Conservation (phyloP, 179 eudicot species). For the Spinacia oleracea region DNA sequence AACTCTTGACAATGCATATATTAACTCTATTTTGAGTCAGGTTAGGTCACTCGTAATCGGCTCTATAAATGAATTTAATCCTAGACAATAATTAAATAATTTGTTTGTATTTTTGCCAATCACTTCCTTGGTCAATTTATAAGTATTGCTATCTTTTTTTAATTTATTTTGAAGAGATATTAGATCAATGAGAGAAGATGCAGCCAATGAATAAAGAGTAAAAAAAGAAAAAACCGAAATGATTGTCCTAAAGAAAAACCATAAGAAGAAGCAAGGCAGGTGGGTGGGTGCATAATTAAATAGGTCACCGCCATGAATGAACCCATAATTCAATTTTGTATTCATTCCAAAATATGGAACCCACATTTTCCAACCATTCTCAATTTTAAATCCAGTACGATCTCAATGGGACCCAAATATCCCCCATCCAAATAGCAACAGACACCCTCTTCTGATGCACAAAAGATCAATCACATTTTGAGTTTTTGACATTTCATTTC, state of each 20-base stretch:
- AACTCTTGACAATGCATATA: no score
- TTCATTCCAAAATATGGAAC: conserved; percentile 25
- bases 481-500: no score
- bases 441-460: conserved; percentile 16
- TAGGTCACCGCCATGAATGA: conserved; percentile 26
- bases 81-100: neutral
- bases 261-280: conserved; percentile 20
- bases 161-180: no score
- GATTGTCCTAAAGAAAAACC: conserved; percentile 26
- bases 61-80: neutral
- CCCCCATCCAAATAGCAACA: conserved; percentile 32
- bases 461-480: conserved; percentile 1
- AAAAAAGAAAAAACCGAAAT: conserved; percentile 20
- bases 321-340: conserved; percentile 25
- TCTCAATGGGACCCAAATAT: conserved; percentile 28
- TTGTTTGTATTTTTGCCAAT: neutral
- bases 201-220: conserved; percentile 26
- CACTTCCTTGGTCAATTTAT: neutral
- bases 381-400: conserved; percentile 32
- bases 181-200: conserved; percentile 17
- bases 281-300: conserved; percentile 24
- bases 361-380: conserved; percentile 26
- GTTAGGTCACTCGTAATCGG: no score
- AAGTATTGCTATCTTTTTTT: no score
- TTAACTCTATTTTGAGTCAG: no score